A percentile compares a stretch with the other conserved stretches of the same genome.
Conservation (phyloP, 176 grass and related monocot species). For the Carex scoparia region DNA sequence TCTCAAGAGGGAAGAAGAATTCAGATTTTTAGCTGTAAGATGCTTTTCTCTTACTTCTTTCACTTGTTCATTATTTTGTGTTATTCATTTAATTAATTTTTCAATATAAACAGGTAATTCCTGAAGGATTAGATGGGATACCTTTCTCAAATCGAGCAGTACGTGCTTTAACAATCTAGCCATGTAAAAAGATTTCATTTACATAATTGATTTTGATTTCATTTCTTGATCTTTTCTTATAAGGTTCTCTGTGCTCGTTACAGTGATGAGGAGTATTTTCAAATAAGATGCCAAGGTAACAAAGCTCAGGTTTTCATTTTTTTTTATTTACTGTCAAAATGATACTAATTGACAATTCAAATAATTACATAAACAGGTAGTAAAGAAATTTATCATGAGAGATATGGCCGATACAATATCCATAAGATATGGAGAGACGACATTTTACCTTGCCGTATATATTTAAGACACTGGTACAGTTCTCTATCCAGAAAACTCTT, state of each 20-base stretch:
- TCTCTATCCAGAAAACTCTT: constrained; percentile 13
- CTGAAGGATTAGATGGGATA: constrained; percentile 59
- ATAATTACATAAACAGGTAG: constrained; percentile 47
- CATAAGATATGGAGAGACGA: constrained; percentile 93
- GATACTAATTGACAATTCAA: not conserved
- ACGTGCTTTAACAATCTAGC: constrained; percentile 20
- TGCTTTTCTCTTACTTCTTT: not conserved
- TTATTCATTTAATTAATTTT: not conserved
- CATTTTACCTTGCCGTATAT: constrained; percentile 77
- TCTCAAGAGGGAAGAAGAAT: constrained; percentile 86
- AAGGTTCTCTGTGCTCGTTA: constrained; percentile 89
- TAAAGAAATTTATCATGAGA: constrained; percentile 72
- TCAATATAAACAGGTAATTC: constrained; percentile 44
- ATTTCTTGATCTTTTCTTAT: constrained; percentile 25
- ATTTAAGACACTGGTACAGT: constrained; percentile 91
- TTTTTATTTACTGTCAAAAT: not conserved
- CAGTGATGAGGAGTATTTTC: constrained; percentile 77
- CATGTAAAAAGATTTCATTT: constrained; percentile 7
- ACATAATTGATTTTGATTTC: constrained; percentile 16
- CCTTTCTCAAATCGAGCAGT: constrained; percentile 70
- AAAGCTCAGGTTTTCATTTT: constrained; percentile 12
- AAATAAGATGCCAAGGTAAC: constrained; percentile 84
- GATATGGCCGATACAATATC: constrained; percentile 74
- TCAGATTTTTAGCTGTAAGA: constrained; percentile 83
- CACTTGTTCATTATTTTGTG: constrained; percentile 1